Conservation (phyloP, 495 filamentous ascomycete genomes). For the Penicillium verhagenii region DNA sequence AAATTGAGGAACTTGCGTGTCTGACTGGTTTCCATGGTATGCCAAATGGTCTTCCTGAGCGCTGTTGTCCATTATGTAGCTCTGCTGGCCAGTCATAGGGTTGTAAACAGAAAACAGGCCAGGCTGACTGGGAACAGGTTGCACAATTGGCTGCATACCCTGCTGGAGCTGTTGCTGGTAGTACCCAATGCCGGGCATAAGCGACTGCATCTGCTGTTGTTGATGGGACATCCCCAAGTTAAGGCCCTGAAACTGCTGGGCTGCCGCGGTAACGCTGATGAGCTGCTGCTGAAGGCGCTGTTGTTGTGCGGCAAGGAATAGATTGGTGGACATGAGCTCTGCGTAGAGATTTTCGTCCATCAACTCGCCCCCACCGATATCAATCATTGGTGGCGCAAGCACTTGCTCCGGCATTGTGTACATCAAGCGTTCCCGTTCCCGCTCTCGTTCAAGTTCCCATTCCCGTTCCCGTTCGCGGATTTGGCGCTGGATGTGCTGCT, state of each 20-base stretch:
- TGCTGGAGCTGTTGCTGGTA: slow-evolving; percentile 72
- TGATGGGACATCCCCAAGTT: slow-evolving; percentile 47
- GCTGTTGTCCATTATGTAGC: slow-evolving; percentile 63
- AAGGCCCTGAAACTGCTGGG: slow-evolving; percentile 76
- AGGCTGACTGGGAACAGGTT: slow-evolving; percentile 66
- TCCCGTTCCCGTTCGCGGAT: background rate
- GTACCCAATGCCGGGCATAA: slow-evolving; percentile 50
- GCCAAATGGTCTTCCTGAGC: slow-evolving; percentile 33
- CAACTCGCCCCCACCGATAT: slow-evolving; percentile 60
- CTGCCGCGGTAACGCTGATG: slow-evolving; percentile 54
- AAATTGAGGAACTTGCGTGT: slow-evolving; percentile 56
- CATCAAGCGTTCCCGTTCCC: slow-evolving; percentile 48
- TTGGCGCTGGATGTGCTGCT: background rate
- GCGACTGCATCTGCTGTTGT: slow-evolving; percentile 38
- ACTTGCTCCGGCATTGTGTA: slow-evolving; percentile 79
- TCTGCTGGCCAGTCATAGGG: slow-evolving; percentile 75
- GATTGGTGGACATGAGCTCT: slow-evolving; percentile 79
- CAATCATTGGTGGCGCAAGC: slow-evolving; percentile 76
- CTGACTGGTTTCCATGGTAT: slow-evolving; percentile 36
- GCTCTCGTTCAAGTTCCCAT: slow-evolving; percentile 4
- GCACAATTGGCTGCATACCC: slow-evolving; percentile 67
- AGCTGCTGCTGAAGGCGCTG: slow-evolving; percentile 73
- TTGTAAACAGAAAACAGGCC: slow-evolving; percentile 82
- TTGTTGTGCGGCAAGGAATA: slow-evolving; percentile 84
- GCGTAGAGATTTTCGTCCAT: slow-evolving; percentile 82